Percentiles rank a stretch among this genome's conserved stretches.
These are phyloP conservation scores for Saposhnikovia divaricata DNA, from an alignment of 129 eudicot genomes.

Conservation along the genomic window DNA sequence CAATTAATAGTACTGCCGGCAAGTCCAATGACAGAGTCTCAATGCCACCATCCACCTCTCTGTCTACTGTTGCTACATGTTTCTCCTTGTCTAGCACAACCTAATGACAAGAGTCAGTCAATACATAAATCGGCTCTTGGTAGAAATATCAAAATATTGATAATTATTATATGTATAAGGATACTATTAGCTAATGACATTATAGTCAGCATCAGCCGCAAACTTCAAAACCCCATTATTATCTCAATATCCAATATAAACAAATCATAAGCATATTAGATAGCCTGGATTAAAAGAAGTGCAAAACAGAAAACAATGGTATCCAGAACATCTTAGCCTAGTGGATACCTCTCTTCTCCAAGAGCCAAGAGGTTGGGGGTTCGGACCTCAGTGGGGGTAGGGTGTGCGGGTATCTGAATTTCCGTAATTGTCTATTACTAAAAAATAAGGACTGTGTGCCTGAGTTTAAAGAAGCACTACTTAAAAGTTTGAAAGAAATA, in stretches of 20 bases:
- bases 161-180: background rate
- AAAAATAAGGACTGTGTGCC: background rate
- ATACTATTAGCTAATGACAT: background rate
- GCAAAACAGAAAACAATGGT: background rate
- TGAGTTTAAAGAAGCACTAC: background rate
- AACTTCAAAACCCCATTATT: background rate
- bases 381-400: too few species aligned
- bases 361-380: too few species aligned
- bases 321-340: too few species aligned
- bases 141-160: background rate
- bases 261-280: background rate
- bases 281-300: background rate
- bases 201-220: background rate
- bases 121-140: background rate
- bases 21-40: conserved; percentile 79
- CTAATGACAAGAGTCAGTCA: conserved; percentile 22
- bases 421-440: too few species aligned
- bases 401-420: background rate
- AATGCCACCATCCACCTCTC: conserved; percentile 96
- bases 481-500: background rate
- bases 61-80: conserved; percentile 67
- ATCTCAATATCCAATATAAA: background rate
- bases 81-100: conserved; percentile 87
- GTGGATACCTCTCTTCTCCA: too few species aligned
- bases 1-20: conserved; percentile 89